phyloP scores from a whole-genome alignment of 2,329 filamentous ascomycete species.

The Coniochaeta hoffmannii region DNA sequence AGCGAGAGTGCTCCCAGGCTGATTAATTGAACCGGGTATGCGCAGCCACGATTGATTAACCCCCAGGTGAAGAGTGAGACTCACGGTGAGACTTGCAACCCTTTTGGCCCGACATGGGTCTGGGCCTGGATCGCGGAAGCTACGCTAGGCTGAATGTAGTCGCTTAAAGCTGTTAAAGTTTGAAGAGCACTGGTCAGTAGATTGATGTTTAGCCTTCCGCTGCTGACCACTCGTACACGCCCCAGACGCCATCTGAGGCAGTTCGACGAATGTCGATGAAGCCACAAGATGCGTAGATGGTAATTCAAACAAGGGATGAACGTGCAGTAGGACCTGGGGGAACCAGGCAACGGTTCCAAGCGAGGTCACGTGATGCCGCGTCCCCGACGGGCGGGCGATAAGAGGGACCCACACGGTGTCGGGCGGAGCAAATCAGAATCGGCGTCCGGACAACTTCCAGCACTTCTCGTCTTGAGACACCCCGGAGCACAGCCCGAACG shows the following conservation, averaged over 20 bases:
- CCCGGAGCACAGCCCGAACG: slow-evolving; percentile 6
- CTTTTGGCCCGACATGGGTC: no score
- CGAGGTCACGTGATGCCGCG: background rate
- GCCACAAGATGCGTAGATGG: no score
- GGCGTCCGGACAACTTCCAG: background rate
- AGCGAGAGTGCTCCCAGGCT: background rate
- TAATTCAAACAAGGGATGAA: no score
- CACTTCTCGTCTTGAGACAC: background rate
- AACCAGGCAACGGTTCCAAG: no score
- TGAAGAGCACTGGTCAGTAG: no score
- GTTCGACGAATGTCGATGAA: background rate
- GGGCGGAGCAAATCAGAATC: background rate
- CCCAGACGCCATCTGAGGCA: background rate
- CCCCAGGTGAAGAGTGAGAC: background rate
- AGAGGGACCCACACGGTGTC: background rate
- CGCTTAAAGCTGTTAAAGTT: no score
- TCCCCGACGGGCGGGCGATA: background rate
- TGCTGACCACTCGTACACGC: no score
- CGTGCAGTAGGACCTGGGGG: no score
- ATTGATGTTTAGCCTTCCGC: background rate
- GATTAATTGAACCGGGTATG: background rate
- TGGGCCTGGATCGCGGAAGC: background rate
- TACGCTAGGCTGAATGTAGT: no score
- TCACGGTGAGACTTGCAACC: background rate
- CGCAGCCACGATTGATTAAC: background rate